phyloP scores from a whole-genome alignment of 352 stramenopile genomes.

The Phytophthora citrophthora region DNA sequence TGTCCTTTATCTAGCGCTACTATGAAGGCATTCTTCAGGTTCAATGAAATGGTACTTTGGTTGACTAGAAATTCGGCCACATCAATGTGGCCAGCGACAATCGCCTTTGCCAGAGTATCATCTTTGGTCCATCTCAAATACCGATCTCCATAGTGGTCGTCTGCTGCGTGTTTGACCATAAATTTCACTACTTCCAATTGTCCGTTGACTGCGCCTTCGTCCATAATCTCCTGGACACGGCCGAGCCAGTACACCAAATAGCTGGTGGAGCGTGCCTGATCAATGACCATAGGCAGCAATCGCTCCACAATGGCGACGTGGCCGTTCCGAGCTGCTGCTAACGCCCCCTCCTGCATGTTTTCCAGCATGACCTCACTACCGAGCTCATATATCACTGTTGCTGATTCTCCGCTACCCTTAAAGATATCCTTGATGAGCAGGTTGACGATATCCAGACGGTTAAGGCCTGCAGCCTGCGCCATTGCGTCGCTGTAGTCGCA shows the following conservation, averaged over 20 bases:
- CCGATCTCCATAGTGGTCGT: not conserved
- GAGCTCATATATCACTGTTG: not conserved
- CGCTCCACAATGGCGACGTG: slow-evolving; percentile 2
- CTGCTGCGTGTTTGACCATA: not conserved
- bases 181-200: slow-evolving; percentile 5
- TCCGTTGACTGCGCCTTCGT: not conserved
- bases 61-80: not conserved
- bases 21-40: not conserved
- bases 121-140: not conserved
- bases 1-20: slow-evolving; percentile 2
- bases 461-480: not conserved
- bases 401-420: not conserved
- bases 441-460: not conserved
- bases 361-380: not conserved
- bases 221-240: not conserved
- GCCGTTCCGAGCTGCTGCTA: slow-evolving; percentile 7
- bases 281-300: not conserved
- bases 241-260: not conserved
- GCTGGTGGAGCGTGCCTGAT: not conserved
- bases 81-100: not conserved
- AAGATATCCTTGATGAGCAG: not conserved
- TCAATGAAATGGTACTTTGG: not conserved
- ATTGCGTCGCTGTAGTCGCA: not conserved
- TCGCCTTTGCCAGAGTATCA: not conserved
- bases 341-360: not conserved